Percentiles rank a stretch among this genome's conserved stretches.
Conservation (phyloP, 2,329 filamentous ascomycete species). For the Ophiostoma perfectum region DNA sequence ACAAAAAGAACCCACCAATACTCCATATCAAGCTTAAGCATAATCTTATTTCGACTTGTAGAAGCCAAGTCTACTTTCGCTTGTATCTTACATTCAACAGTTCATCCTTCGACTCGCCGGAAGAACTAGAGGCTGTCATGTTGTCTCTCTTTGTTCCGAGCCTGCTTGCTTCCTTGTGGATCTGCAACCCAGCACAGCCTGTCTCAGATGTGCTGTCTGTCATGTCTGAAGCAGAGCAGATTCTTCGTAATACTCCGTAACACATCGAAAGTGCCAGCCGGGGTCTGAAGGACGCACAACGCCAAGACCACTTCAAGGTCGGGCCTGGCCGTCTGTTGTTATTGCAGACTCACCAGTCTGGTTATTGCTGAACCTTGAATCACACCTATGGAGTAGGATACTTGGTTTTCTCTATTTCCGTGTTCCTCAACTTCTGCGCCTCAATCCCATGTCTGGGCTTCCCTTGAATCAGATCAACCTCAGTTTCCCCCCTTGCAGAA, state of each 20-base stretch:
- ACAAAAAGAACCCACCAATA: too few species aligned
- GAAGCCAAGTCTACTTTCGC: neutral
- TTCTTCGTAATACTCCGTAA: neutral
- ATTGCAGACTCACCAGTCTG: neutral
- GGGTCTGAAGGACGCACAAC: neutral
- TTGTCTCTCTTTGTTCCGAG: neutral
- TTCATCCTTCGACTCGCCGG: neutral
- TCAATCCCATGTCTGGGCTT: neutral
- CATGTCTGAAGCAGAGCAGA: neutral
- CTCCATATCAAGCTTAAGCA: neutral
- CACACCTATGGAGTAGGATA: too few species aligned
- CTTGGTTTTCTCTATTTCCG: neutral
- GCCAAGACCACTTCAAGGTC: neutral
- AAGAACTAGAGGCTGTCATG: too few species aligned
- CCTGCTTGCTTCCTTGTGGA: neutral
- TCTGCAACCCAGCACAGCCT: conserved; percentile 2
- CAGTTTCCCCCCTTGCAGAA: neutral
- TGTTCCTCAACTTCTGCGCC: conserved; percentile 4
- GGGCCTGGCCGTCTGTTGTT: neutral
- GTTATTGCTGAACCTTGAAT: neutral
- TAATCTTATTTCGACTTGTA: neutral
- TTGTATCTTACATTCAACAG: neutral
- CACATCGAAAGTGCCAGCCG: too few species aligned
- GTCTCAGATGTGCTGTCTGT: conserved; percentile 8
- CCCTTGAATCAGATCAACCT: neutral